Evolutionary conservation across 176 grass and related monocot species (phyloP).

Genomic region (Guadua angustifolia): DNA sequence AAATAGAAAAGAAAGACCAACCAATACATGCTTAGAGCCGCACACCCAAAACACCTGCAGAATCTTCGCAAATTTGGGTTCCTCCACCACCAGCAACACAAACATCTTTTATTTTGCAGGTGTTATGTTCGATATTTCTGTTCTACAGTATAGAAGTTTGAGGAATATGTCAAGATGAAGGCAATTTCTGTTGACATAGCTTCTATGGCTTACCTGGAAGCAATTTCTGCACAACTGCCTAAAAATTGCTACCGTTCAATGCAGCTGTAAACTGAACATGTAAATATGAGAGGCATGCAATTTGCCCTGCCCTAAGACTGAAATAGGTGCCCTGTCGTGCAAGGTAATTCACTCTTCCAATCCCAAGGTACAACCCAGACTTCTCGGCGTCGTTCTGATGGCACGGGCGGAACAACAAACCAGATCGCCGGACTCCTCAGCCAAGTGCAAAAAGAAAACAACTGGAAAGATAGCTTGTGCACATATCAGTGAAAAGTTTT

Average conservation of each 20-base stretch:
- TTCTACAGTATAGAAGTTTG: constrained; percentile 6
- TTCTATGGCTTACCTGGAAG: not conserved
- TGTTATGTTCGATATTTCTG: not conserved
- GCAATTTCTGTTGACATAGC: not conserved
- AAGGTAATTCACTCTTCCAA: too few relatives aligned
- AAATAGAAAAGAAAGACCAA: not conserved
- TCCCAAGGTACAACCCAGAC: too few relatives aligned
- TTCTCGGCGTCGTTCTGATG: too few relatives aligned
- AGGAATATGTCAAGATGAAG: not conserved
- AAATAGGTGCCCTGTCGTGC: too few relatives aligned
- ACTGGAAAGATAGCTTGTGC: too few relatives aligned
- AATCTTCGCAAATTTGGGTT: not conserved
- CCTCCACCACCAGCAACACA: not conserved
- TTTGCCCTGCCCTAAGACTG: too few relatives aligned
- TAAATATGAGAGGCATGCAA: too few relatives aligned
- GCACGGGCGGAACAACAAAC: too few relatives aligned
- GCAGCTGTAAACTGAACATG: not conserved
- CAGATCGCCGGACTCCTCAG: too few relatives aligned
- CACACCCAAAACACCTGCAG: not conserved
- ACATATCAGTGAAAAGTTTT: too few relatives aligned
- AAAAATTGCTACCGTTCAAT: not conserved
- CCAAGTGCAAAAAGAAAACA: too few relatives aligned
- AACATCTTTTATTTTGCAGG: not conserved
- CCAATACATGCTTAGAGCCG: not conserved
- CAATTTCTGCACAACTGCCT: not conserved